Conservation (phyloP, 345 rosid genomes). For the Bruguiera gymnorhiza region DNA sequence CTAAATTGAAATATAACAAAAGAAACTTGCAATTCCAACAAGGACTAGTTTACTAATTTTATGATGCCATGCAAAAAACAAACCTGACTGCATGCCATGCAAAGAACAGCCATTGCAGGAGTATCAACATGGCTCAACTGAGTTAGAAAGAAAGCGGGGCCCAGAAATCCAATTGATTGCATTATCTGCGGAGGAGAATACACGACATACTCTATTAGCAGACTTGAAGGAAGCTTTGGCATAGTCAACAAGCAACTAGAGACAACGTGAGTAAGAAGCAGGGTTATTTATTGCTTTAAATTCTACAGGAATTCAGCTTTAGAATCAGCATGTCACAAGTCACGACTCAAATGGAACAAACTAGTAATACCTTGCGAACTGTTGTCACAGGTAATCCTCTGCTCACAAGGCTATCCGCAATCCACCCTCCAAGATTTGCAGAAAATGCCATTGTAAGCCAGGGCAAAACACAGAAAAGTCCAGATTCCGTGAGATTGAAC, state of each 20-base stretch:
- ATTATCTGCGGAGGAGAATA: constrained; percentile 53
- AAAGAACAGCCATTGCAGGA: constrained; percentile 79
- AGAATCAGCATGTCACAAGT: background rate
- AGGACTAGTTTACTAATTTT: no score
- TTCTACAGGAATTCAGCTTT: background rate
- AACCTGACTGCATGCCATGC: constrained; percentile 96
- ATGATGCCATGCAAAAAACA: background rate
- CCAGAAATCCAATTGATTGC: constrained; percentile 96
- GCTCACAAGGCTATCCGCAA: constrained; percentile 88
- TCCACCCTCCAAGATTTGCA: constrained; percentile 95
- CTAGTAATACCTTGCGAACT: constrained; percentile 75
- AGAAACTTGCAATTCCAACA: background rate
- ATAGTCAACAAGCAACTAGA: background rate
- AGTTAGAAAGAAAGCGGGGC: constrained; percentile 92
- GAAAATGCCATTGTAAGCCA: constrained; percentile 98
- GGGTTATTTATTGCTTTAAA: no score
- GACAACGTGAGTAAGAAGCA: background rate
- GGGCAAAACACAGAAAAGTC: constrained; percentile 74
- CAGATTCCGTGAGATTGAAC: constrained; percentile 87
- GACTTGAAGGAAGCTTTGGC: constrained; percentile 1
- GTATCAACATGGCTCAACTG: constrained; percentile 87
- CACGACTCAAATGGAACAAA: background rate
- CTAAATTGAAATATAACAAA: no score
- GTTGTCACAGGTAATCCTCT: constrained; percentile 69
- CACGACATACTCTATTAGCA: constrained; percentile 6